Evolutionary conservation across 2,329 filamentous ascomycete genomes (phyloP), one percentile per base, ranked within the genome.

Genomic region (Penicillium crustosum): DNA sequence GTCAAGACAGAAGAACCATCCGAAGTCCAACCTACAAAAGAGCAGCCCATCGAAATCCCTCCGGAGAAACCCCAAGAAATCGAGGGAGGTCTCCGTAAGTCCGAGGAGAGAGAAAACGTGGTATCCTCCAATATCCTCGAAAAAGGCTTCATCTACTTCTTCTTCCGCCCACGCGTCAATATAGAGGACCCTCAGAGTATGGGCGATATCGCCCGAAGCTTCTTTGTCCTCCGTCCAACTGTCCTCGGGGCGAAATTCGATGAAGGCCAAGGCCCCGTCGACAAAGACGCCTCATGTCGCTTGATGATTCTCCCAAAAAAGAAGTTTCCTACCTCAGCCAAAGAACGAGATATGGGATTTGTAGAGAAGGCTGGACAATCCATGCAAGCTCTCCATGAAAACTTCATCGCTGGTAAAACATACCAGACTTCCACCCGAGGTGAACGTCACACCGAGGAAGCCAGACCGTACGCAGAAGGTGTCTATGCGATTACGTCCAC

Each of bases 101-200:
- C 82, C 2, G 73, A 79, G 19, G 70, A 81, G 50, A 79, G 83
- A 42, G 80, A 81, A 65, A 73, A 81, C 44, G 74, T 78, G 2
- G 73, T 82, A 39, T 79, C 85, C 1, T 84, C 82, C 6, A 86
- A 79, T 58, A 86, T 96, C 25, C 81, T 95, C 2, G 92, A 97
- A 70, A 96, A 94, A 68, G 92, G 92, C 4, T 83, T 94, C 66
- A 87, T 96, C 65, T 96, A 96, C 79, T 96, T 96, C 81, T 95
- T 96, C 79, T 88, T 89, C 67, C 87, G 92, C 19, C 86, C 86
- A 8, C 87, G 91, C 13, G 90, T 96, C 38, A 85, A 86, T 50
- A 82, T 90, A 27, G 84, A 91, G 5, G 82, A 90, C 7, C 87
- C 91, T 0, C 82, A 87, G 19, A 81, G 83, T 45, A 80, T 93